Evolutionary conservation across 768 basidiomycete species (phyloP), one percentile per base, ranked within the genome.

Genomic region (Neoboletus brunneissimus): DNA sequence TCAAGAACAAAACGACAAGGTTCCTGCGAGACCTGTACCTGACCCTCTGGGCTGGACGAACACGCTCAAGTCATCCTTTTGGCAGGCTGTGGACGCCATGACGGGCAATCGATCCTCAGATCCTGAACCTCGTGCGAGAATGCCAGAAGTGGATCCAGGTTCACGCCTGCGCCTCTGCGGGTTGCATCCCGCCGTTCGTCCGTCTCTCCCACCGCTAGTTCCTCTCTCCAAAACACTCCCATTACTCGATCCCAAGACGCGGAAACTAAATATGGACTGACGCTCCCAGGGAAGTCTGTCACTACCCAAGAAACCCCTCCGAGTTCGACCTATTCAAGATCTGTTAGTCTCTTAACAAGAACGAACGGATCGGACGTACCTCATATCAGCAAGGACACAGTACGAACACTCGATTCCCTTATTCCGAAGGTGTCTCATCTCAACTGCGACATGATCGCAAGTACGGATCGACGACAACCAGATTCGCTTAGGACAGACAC

Each of bases 11-110:
- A 37, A 47, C 13, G 18, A 10, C 27, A 50, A 5, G 25, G 34
- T 16, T 48, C 40, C 5, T 8, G 29, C 13, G 7, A 23, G 54
- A 15, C 43, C 44, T 16, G 41, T 34, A 10, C 25, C 43, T 4
- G 75, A 65, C 27, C 23, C 52, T 16, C 46, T 73, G 9, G 67
- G 75, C 23, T 81, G 81, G 81, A 74, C 75, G 11, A 61, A 70
- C 18, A 72, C 75, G 22, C 50, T 82, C 60, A 75, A 68, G 55
- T 75, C 76, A 18, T 78, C 78, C 35, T 64, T 83, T 12, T 75
- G 78, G 50, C 75, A 75, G 52, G 81, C 79, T 6, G 76, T 84
- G 61, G 80, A 78, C 61, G 72, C 77, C 2, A 78, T 84, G 48
- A 76, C 79, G 40, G 72, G 77, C n/a, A 77, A 67, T 58, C 60